Conservation (phyloP, 805 yeast species). For the Wickerhamomyces hampshirensis region DNA sequence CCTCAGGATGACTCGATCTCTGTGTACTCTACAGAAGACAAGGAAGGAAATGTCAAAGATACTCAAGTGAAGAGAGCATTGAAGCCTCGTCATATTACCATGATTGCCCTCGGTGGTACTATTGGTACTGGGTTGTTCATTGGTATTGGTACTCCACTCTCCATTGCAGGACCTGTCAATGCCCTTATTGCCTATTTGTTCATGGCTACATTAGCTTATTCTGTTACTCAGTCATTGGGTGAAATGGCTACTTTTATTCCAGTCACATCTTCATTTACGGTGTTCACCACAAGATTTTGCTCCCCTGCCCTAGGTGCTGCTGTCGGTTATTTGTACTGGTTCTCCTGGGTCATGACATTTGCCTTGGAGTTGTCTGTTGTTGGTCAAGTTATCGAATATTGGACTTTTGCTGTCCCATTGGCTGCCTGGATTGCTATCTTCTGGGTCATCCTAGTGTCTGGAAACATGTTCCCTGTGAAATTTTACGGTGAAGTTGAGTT, state of each 20-base stretch:
- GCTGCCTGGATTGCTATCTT: constrained; percentile 72
- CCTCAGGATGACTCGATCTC: not conserved
- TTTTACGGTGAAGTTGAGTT: constrained; percentile 73
- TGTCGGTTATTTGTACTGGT: constrained; percentile 71
- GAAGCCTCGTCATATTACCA: constrained; percentile 63
- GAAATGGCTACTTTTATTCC: constrained; percentile 82
- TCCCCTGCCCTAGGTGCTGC: constrained; percentile 73
- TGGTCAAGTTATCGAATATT: constrained; percentile 58
- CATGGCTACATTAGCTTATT: constrained; percentile 60
- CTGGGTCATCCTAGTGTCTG: constrained; percentile 47
- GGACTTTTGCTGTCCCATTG: constrained; percentile 67
- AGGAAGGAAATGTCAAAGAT: constrained; percentile 25
- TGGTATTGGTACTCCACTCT: constrained; percentile 52
- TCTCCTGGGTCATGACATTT: constrained; percentile 72
- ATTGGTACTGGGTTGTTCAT: constrained; percentile 77
- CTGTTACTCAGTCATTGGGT: constrained; percentile 68
- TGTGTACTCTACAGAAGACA: not conserved
- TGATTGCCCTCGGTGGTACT: constrained; percentile 79
- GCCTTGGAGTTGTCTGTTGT: constrained; percentile 70
- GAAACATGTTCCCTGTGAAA: constrained; percentile 63
- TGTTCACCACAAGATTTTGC: constrained; percentile 61
- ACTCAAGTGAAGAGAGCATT: constrained; percentile 53
- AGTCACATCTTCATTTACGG: constrained; percentile 60
- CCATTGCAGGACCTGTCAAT: constrained; percentile 64
- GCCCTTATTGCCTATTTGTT: constrained; percentile 59